Evolutionary conservation across 1,284 basidiomycete species (phyloP), one percentile per base, ranked within the genome.

Genomic region (Agaricales sp.): DNA sequence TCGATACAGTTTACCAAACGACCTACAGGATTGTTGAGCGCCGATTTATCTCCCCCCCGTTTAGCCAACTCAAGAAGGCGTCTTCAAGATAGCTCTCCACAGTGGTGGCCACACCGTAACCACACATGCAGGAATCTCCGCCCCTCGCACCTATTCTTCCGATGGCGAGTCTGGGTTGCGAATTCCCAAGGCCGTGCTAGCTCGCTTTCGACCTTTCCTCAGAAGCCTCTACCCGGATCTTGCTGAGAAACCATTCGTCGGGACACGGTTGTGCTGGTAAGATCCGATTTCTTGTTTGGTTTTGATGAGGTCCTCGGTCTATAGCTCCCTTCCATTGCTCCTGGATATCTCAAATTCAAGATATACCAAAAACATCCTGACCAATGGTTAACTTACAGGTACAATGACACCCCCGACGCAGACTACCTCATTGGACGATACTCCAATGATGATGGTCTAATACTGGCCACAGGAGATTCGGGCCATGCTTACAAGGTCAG

Each of bases 181-280:
- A 37, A 82, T 93, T 43, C 88, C 91, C 0, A 74, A 67, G 53
- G 57, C 64, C 2, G 73, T 71, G 24, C 61, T 82, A 1, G 58
- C 65, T 24, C 57, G 61, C 35, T 64, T 92, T 52, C 71, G 87
- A 22, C 58, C 63, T 8, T 61, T 71, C 35, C 63, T 93, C 3
- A 59, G 64, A n/a, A 57, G 63, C 18, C 63, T 88, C 25, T 92
- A 84, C 63, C 91, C 91, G 12, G 75, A 77, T 48, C 71, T 94
- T 41, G 82, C 77, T 3, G 63, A 75, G 54, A 83, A 78, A 59
- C 76, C 82, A 0, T 83, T 90, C 56, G 63, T 64, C 19, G 68
- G 66, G 2, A 92, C 88, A 4, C 73, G 92, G 47, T 67, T 94
- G 54, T 94, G 92, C 67, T 93, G 90, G 88, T 92, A 67, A 61